A percentile compares a stretch with the other conserved stretches of the same genome.
These are phyloP conservation scores for Rutidosis leptorrhynchoides DNA, from an alignment of 129 eudicot species.

Conservation along the genomic window DNA sequence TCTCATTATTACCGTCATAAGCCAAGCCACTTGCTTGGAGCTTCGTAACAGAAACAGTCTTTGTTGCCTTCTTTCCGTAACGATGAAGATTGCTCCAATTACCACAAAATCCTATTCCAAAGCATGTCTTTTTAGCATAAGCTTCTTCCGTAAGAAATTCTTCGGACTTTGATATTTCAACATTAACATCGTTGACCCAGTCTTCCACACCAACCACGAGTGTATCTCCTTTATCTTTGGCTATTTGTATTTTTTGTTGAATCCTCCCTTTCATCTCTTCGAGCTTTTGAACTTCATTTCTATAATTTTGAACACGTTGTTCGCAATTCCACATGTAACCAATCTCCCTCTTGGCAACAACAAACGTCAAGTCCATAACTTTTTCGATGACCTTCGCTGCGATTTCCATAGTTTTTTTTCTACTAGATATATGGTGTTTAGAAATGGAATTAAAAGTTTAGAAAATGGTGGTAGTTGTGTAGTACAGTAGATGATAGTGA, in stretches of 20 bases:
- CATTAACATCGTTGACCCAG: not conserved
- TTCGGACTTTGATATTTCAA: not conserved
- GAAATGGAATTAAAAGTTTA: too few relatives aligned
- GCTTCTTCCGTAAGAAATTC: not conserved
- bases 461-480: too few relatives aligned
- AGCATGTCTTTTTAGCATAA: constrained; percentile 4
- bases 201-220: not conserved
- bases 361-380: not conserved
- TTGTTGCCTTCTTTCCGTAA: not conserved
- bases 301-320: too few relatives aligned
- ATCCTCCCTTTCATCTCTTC: not conserved
- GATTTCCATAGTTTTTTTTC: too few relatives aligned
- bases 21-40: not conserved
- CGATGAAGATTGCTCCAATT: not conserved
- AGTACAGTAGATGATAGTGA: too few relatives aligned
- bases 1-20: not conserved
- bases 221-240: not conserved
- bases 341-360: not conserved
- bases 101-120: not conserved
- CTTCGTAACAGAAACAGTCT: not conserved
- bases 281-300: too few relatives aligned
- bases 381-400: too few relatives aligned
- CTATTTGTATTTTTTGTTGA: not conserved
- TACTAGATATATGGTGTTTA: too few relatives aligned
- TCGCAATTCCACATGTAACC: not conserved